phyloP scores from a whole-genome alignment of 805 yeast genomes.

The Saturnispora besseyi region DNA sequence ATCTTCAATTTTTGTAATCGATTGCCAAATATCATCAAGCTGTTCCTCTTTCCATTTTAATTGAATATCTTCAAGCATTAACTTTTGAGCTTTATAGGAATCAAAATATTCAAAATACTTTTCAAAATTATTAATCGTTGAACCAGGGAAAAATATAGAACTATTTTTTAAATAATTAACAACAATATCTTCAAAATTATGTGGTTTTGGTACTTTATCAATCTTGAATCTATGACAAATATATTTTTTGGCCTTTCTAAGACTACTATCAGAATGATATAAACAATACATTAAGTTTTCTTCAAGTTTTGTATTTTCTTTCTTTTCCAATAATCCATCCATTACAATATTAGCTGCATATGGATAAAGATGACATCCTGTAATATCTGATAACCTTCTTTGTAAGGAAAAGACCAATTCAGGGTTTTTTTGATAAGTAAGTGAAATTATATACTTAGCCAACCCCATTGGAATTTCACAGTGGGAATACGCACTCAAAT shows the following conservation, averaged over 20 bases:
- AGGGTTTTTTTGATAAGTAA: neutral
- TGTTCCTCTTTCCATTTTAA: neutral
- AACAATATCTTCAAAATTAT: neutral
- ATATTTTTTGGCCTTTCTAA: neutral
- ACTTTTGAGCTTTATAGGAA: neutral
- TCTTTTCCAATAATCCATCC: neutral
- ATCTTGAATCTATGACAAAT: neutral
- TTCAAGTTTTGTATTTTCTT: neutral
- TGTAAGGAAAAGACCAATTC: constrained; percentile 1
- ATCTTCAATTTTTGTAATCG: neutral
- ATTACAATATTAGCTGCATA: neutral
- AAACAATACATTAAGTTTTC: neutral
- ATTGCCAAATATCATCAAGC: neutral
- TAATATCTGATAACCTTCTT: neutral
- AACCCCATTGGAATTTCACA: constrained; percentile 9
- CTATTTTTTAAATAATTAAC: neutral
- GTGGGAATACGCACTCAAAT: constrained; percentile 2
- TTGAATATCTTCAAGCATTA: neutral
- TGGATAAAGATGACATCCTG: constrained; percentile 2
- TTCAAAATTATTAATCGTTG: neutral
- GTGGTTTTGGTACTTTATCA: neutral
- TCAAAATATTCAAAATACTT: constrained; percentile 5
- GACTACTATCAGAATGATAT: neutral
- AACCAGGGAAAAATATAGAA: constrained; percentile 7
- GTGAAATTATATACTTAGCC: neutral